Evolutionary conservation across 2,329 filamentous ascomycete genomes (phyloP), one percentile per base, ranked within the genome.

Genomic region (Furcasterigmium furcatum): DNA sequence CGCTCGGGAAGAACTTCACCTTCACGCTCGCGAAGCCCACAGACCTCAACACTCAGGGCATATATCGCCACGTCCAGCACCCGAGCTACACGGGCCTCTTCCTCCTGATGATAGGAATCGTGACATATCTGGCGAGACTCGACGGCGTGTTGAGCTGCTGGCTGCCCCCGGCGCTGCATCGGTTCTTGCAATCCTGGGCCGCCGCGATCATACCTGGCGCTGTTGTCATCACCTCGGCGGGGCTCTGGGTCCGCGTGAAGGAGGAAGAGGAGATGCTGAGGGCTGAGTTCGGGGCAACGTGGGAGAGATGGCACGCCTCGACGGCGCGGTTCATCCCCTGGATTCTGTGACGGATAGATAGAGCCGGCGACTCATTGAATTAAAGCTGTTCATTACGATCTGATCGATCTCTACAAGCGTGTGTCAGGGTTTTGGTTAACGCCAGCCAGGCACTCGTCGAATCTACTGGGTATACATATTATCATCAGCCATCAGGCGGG

Each of bases 211-310:
- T 46, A 12, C 49, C 53, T n/a, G 30, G 55, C 12, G 42, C 34
- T 7, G 19, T 50, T 13, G 47, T 34, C 34, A 14, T 50, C 27
- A 36, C 61, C 24, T 16, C 62, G 8, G 40, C 60, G 4, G 53
- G 50, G 0, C 41, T 67, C 4, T 60, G 55, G 57, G 58, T 50
- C 5, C 59, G 76, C 20, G 68, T 79, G 1, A 53, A 44, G 25
- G 67, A 79, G 48, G 75, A 79, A 52, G 77, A 81, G 52, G 46
- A 40, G 1, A 77, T 82, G 75, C 48, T 80, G 49, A 62, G 53
- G 41, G 59, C 53, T 5, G 57, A 61, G 14, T 80, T 80, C 60
- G 72, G 73, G 1, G 50, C 54, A 10, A 60, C 71, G 41, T 80
- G 76, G 75, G 68, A 72, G 47, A 51, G 52, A 6, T 79, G 75